A percentile compares a stretch with the other conserved stretches of the same genome.
phyloP scores from a whole-genome alignment of 2,329 filamentous ascomycete species.

The Fusarium nygamai region DNA sequence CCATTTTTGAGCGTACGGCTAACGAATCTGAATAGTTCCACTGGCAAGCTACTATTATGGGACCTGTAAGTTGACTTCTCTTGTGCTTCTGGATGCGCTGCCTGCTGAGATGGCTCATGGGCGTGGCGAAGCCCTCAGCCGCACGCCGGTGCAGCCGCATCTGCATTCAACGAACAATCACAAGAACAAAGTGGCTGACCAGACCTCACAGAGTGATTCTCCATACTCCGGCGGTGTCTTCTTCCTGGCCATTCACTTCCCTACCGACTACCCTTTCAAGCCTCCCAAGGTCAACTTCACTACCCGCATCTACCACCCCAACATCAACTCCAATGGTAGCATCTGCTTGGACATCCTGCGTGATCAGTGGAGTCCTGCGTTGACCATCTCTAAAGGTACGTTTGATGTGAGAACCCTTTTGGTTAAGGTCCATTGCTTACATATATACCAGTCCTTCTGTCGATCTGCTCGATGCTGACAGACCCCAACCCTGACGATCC shows the following conservation, averaged over 20 bases:
- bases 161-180: slow-evolving; percentile 11
- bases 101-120: slow-evolving; percentile 9
- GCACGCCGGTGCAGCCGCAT: slow-evolving; percentile 15
- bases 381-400: slow-evolving; percentile 97
- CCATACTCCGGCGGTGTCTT: slow-evolving; percentile 99
- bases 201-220: slow-evolving; percentile 78
- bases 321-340: slow-evolving; percentile 99
- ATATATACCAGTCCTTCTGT: slow-evolving; percentile 79
- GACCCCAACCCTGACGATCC: slow-evolving; percentile 99
- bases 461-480: slow-evolving; percentile 99
- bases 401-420: slow-evolving; percentile 30
- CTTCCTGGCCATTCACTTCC: slow-evolving; percentile 99
- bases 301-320: slow-evolving; percentile 99
- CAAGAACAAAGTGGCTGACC: slow-evolving; percentile 44
- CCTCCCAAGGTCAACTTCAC: slow-evolving; percentile 99
- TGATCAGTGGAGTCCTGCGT: slow-evolving; percentile 98
- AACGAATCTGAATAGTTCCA: slow-evolving; percentile 76
- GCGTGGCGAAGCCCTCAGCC: slow-evolving; percentile 31
- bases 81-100: not conserved
- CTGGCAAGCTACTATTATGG: slow-evolving; percentile 99
- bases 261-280: slow-evolving; percentile 99
- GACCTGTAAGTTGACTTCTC: slow-evolving; percentile 75
- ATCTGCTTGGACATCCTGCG: slow-evolving; percentile 98
- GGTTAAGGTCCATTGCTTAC: slow-evolving; percentile 10
- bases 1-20: slow-evolving; percentile 27